Conservation (phyloP, 495 filamentous ascomycete genomes). For the Penicillium pancosmium region DNA sequence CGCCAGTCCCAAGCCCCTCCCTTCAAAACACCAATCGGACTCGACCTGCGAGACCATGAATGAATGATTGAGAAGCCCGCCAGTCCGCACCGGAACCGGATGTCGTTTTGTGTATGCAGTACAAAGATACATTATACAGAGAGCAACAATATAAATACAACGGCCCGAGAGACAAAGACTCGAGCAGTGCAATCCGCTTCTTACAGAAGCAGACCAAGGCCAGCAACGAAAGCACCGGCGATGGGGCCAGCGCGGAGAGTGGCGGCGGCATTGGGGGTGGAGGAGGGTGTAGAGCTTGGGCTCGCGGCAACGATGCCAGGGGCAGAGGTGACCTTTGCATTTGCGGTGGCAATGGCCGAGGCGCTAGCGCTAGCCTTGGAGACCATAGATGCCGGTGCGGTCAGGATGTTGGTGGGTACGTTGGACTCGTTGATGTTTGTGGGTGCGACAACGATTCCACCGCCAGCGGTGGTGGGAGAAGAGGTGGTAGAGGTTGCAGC, state of each 20-base stretch:
- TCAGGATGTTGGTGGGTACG: constrained; percentile 23
- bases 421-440: constrained; percentile 13
- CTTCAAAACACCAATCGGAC: neutral
- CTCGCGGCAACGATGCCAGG: neutral
- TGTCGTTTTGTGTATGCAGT: constrained; percentile 2
- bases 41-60: constrained; percentile 1
- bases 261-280: constrained; percentile 24
- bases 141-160: neutral
- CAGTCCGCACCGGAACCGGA: constrained; percentile 8
- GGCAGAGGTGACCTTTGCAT: neutral
- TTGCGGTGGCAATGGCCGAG: constrained; percentile 5
- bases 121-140: neutral
- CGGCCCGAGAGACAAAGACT: neutral
- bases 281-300: constrained; percentile 11
- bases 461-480: constrained; percentile 20
- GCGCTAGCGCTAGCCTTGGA: constrained; percentile 12
- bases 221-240: constrained; percentile 20
- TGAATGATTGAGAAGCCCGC: neutral
- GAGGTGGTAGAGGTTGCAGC: constrained; percentile 1
- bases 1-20: neutral
- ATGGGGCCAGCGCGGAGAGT: constrained; percentile 19
- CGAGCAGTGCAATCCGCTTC: neutral
- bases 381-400: constrained; percentile 14
- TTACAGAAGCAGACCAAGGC: constrained; percentile 29
- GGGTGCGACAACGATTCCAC: constrained; percentile 36